phyloP scores from a whole-genome alignment of 257 asterid genomes.

The Knoxia roxburghii region DNA sequence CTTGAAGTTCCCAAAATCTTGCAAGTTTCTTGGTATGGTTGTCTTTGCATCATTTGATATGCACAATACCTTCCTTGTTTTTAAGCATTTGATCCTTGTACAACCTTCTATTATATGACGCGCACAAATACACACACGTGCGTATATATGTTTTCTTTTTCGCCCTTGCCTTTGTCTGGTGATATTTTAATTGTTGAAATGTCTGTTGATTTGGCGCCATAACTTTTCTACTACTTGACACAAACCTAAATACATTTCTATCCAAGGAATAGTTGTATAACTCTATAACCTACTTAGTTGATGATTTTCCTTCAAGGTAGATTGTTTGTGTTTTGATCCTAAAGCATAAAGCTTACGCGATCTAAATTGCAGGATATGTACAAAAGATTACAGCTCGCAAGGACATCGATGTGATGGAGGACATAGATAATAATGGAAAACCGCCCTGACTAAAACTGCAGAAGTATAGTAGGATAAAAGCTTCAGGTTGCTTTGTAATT shows the following conservation, averaged over 20 bases:
- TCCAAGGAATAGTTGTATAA: neutral
- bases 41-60: neutral
- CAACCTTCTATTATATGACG: neutral
- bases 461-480: conserved; percentile 5
- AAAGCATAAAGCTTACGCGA: neutral
- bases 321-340: neutral
- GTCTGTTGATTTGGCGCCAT: neutral
- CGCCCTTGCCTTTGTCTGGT: neutral
- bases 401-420: conserved; percentile 84
- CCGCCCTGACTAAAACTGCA: conserved; percentile 37
- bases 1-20: neutral
- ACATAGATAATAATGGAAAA: conserved; percentile 65
- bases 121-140: neutral
- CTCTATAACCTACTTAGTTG: neutral
- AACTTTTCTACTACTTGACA: neutral
- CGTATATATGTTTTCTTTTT: too few species aligned
- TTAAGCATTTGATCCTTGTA: neutral
- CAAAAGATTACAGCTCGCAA: conserved; percentile 79
- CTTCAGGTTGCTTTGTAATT: neutral
- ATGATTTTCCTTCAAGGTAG: neutral
- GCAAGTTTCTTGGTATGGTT: neutral
- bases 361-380: conserved; percentile 67
- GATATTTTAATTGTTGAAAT: neutral
- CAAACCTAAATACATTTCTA: neutral
- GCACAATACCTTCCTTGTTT: neutral